phyloP scores from a whole-genome alignment of 352 stramenopile species.

The Phytophthora agathidicida region DNA sequence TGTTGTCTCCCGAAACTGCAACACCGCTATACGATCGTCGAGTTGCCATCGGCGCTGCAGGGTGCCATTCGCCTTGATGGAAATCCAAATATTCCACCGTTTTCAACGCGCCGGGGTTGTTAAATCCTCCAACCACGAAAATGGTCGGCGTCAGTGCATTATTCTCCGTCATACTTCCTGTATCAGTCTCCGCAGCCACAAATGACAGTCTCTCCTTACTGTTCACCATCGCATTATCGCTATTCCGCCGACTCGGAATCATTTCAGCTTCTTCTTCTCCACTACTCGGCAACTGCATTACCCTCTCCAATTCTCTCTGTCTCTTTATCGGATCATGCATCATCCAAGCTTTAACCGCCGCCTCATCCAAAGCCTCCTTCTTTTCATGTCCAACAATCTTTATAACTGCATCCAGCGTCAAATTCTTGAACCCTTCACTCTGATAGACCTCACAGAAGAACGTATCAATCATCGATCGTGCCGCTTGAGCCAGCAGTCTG shows the following conservation, averaged over 20 bases:
- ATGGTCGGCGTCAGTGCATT: conserved; percentile 50
- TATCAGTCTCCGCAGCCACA: not conserved
- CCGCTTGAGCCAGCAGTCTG: conserved; percentile 55
- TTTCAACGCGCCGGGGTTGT: conserved; percentile 57
- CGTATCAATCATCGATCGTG: conserved; percentile 65
- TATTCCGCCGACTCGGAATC: conserved; percentile 19
- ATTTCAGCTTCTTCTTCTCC: not conserved
- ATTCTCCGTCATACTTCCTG: conserved; percentile 5
- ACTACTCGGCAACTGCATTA: conserved; percentile 1
- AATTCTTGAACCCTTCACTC: conserved; percentile 63
- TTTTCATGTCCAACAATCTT: conserved; percentile 51
- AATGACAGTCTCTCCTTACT: conserved; percentile 32
- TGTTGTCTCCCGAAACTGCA: conserved; percentile 48
- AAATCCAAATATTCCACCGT: conserved; percentile 77
- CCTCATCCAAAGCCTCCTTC: conserved; percentile 26
- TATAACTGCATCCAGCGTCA: conserved; percentile 46
- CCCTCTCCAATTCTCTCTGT: conserved; percentile 32
- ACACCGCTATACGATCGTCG: conserved; percentile 71
- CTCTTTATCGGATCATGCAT: conserved; percentile 48
- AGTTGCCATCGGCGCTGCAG: conserved; percentile 54
- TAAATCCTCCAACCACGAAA: conserved; percentile 76
- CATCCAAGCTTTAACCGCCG: conserved; percentile 55
- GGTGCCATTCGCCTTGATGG: conserved; percentile 60
- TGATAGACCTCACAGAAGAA: conserved; percentile 63
- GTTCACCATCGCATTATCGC: conserved; percentile 51